Evolutionary conservation across 2,329 filamentous ascomycete species (phyloP).

Genomic region (Diplocarpon mali): DNA sequence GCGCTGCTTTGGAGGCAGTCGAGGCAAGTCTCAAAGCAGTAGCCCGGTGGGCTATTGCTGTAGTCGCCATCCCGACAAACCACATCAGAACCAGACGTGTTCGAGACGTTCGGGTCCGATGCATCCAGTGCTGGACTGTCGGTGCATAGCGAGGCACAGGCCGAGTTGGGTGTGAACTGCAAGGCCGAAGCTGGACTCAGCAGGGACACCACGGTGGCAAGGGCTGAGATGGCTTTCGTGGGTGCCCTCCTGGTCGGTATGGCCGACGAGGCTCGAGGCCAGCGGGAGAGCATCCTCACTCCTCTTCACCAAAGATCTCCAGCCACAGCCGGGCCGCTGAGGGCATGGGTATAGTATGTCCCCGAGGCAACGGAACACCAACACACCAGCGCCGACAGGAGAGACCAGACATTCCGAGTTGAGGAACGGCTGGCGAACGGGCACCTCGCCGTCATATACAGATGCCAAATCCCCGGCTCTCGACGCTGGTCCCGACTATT

Average conservation of each 20-base stretch:
- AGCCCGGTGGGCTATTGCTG: slow-evolving; percentile 13
- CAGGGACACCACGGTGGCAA: neutral
- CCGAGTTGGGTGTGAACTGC: slow-evolving; percentile 39
- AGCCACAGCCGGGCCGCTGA: neutral
- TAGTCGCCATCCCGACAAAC: slow-evolving; percentile 22
- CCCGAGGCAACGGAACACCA: no score
- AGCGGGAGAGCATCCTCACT: neutral
- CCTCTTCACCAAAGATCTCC: slow-evolving; percentile 1
- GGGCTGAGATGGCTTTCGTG: slow-evolving; percentile 1
- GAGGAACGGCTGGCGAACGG: no score
- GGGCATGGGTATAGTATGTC: no score
- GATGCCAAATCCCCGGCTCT: no score
- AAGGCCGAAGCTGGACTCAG: slow-evolving; percentile 24
- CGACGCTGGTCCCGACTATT: no score
- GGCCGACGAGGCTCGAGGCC: neutral
- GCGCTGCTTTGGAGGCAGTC: slow-evolving; percentile 25
- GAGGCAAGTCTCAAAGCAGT: slow-evolving; percentile 22
- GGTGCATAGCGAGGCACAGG: slow-evolving; percentile 38
- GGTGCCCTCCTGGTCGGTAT: neutral
- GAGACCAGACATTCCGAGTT: no score
- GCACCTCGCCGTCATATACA: no score
- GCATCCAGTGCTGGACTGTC: slow-evolving; percentile 29
- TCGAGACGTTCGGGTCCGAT: slow-evolving; percentile 29
- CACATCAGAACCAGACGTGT: slow-evolving; percentile 37
- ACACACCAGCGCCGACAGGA: no score